Conservation (phyloP, 345 rosid species). For the Garcia nutans region DNA sequence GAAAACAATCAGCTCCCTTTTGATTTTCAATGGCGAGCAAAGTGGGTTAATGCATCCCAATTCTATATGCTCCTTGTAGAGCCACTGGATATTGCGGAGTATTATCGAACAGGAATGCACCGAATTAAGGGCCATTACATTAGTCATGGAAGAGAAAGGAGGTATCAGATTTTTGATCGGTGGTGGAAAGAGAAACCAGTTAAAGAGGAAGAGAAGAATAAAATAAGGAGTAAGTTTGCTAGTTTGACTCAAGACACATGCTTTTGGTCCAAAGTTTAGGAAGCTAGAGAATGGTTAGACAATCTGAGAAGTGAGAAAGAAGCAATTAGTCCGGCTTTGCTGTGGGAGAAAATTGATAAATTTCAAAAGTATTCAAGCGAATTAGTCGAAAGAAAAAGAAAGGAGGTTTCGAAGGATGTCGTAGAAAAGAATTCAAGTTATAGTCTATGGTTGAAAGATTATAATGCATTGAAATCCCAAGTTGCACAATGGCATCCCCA, state of each 20-base stretch:
- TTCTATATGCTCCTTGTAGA: slow-evolving; percentile 68
- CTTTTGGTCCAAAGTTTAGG: slow-evolving; percentile 88
- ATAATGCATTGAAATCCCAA: slow-evolving; percentile 33
- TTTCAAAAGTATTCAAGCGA: slow-evolving; percentile 42
- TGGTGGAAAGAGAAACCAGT: slow-evolving; percentile 48
- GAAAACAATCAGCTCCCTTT: slow-evolving; percentile 64
- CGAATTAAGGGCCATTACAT: slow-evolving; percentile 46
- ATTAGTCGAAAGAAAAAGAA: slow-evolving; percentile 47
- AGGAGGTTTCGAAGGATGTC: slow-evolving; percentile 72
- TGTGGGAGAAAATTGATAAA: slow-evolving; percentile 33
- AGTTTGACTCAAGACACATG: slow-evolving; percentile 76
- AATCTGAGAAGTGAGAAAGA: slow-evolving; percentile 41
- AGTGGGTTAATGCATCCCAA: slow-evolving; percentile 68
- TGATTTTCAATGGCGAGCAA: slow-evolving; percentile 49
- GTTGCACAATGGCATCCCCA: slow-evolving; percentile 1
- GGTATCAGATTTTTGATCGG: slow-evolving; percentile 62
- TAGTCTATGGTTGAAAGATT: slow-evolving; percentile 47
- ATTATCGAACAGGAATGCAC: slow-evolving; percentile 43
- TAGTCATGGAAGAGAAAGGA: slow-evolving; percentile 55
- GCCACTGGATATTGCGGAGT: slow-evolving; percentile 72
- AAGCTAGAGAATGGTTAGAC: slow-evolving; percentile 59
- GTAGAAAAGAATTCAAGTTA: slow-evolving; percentile 66
- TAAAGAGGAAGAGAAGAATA: slow-evolving; percentile 10
- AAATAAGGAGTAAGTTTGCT: slow-evolving; percentile 46
- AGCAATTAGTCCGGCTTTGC: neutral